phyloP scores from a whole-genome alignment of 1,284 basidiomycete species.

The Neotropicomus parvogracilis region DNA sequence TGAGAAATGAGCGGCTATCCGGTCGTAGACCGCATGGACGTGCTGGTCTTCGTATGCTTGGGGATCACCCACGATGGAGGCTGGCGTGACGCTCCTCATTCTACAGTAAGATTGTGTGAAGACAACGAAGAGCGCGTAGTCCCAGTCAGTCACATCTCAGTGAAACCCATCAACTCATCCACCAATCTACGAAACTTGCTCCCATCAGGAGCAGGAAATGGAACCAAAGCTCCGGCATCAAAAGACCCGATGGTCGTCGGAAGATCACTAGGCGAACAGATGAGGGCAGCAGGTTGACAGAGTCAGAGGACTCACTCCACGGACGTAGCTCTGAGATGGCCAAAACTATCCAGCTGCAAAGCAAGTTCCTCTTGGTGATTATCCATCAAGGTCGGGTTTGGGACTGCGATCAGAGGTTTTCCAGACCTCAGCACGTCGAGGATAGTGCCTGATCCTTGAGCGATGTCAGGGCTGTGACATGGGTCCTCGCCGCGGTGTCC shows the following conservation, averaged over 20 bases:
- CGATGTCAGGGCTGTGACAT: slow-evolving; percentile 8
- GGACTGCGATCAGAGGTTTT: slow-evolving; percentile 82
- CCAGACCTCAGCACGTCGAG: slow-evolving; percentile 77
- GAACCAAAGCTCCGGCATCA: slow-evolving; percentile 43
- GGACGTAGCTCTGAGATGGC: slow-evolving; percentile 62
- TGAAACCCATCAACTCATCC: slow-evolving; percentile 73
- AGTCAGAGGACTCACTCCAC: slow-evolving; percentile 46
- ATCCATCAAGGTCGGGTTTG: slow-evolving; percentile 86
- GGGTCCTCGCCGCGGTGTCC: slow-evolving; percentile 16
- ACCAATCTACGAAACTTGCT: slow-evolving; percentile 61
- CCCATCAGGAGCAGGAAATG: slow-evolving; percentile 65
- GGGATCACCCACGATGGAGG: slow-evolving; percentile 44
- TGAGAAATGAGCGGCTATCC: slow-evolving; percentile 90
- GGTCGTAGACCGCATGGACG: slow-evolving; percentile 86
- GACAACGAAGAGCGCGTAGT: not conserved
- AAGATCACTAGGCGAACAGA: slow-evolving; percentile 44
- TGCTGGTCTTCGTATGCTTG: slow-evolving; percentile 66
- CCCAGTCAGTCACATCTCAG: slow-evolving; percentile 17
- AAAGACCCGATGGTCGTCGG: slow-evolving; percentile 48
- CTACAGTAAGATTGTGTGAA: not conserved
- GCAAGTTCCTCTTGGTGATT: slow-evolving; percentile 94
- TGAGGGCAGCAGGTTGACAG: slow-evolving; percentile 9
- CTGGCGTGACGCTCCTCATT: slow-evolving; percentile 31
- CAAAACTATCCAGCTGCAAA: slow-evolving; percentile 56
- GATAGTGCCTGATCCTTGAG: slow-evolving; percentile 88